Percentiles rank a stretch among this genome's conserved stretches.
Conservation (phyloP, 805 yeast species). For the Candida endomychidarum region DNA sequence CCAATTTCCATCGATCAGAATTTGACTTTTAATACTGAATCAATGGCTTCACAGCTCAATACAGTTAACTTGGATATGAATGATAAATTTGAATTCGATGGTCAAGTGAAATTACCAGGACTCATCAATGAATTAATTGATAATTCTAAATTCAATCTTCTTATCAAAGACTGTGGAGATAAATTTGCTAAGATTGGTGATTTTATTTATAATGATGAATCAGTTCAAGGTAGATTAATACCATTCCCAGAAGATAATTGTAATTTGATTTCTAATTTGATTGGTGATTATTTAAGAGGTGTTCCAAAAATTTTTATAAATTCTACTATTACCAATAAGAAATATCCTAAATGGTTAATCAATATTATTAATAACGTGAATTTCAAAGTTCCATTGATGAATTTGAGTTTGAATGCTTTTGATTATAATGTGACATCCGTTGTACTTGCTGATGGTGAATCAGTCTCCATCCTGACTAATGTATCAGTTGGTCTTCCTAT, state of each 20-base stretch:
- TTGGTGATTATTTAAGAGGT: not conserved
- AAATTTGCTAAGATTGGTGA: slow-evolving; percentile 22
- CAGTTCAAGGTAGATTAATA: slow-evolving; percentile 6
- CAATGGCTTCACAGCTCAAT: not conserved
- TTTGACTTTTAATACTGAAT: slow-evolving; percentile 11
- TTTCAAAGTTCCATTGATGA: slow-evolving; percentile 5
- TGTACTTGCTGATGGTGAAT: not conserved
- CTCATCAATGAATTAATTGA: slow-evolving; percentile 4
- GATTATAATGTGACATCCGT: slow-evolving; percentile 1
- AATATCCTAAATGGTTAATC: slow-evolving; percentile 15
- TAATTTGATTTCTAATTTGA: slow-evolving; percentile 4
- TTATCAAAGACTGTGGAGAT: slow-evolving; percentile 26
- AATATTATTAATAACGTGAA: slow-evolving; percentile 13
- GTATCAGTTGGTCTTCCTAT: slow-evolving; percentile 2
- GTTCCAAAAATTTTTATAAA: slow-evolving; percentile 1
- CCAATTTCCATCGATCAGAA: slow-evolving; percentile 15
- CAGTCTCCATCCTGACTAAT: not conserved
- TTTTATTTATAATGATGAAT: slow-evolving; percentile 7
- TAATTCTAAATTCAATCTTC: slow-evolving; percentile 14
- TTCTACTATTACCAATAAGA: not conserved
- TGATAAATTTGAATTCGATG: slow-evolving; percentile 15
- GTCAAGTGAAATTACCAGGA: not conserved
- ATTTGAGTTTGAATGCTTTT: slow-evolving; percentile 1
- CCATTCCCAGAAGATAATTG: slow-evolving; percentile 9
- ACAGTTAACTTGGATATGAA: slow-evolving; percentile 10